Conservation (phyloP, 2,329 filamentous ascomycete species). For the Penicillium corylophilum region DNA sequence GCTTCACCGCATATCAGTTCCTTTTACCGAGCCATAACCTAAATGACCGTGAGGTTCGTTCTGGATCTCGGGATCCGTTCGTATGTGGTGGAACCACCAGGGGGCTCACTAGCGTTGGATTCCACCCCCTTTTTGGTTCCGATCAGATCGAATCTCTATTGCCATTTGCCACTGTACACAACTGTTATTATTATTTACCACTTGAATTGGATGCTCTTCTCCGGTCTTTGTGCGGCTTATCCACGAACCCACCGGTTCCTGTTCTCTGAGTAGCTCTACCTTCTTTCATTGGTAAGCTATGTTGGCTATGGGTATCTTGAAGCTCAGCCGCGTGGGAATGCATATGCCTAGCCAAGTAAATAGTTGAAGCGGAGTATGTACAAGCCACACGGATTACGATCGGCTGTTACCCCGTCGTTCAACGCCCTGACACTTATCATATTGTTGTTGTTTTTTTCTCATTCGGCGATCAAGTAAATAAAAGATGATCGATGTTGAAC, state of each 20-base stretch:
- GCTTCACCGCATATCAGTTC: not conserved
- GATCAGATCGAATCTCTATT: not conserved
- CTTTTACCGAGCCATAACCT: not conserved
- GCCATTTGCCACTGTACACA: not conserved
- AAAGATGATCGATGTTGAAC: not conserved
- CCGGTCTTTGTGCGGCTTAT: not conserved
- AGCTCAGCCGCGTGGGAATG: not conserved
- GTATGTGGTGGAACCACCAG: not conserved
- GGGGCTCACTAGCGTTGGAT: not conserved
- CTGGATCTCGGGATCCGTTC: not conserved
- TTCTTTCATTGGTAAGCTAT: not conserved
- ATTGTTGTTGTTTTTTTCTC: not conserved
- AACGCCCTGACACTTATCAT: not conserved
- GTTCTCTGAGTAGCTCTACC: not conserved
- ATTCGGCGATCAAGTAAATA: not conserved
- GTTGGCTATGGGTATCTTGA: not conserved
- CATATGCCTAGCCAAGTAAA: not conserved
- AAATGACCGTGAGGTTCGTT: not conserved
- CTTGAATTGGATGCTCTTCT: not conserved
- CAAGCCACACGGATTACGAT: not conserved
- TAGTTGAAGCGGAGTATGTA: not conserved
- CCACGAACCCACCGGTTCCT: not conserved
- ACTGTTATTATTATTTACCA: not conserved
- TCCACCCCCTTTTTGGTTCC: not conserved
- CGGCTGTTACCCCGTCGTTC: not conserved